These are phyloP conservation scores for Fusarium begoniae DNA, from an alignment of 2,329 filamentous ascomycete genomes.

Conservation along the genomic window DNA sequence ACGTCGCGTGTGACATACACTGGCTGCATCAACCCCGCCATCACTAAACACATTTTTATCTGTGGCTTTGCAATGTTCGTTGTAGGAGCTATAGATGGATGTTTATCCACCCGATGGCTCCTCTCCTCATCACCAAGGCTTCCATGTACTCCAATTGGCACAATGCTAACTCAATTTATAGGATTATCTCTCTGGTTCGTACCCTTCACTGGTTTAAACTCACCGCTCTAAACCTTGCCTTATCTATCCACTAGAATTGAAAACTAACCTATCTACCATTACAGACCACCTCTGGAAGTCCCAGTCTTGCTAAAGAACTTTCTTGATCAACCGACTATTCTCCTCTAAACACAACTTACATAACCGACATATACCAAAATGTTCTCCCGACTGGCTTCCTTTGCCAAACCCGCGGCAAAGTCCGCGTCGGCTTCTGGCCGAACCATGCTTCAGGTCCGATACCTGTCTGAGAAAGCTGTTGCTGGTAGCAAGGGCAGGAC, in stretches of 20 bases:
- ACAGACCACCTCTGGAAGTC: slow-evolving; percentile 57
- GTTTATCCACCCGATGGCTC: slow-evolving; percentile 1
- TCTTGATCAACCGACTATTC: slow-evolving; percentile 23
- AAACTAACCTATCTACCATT: slow-evolving; percentile 29
- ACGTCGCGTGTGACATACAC: slow-evolving; percentile 1
- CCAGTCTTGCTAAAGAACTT: slow-evolving; percentile 44
- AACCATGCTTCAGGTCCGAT: slow-evolving; percentile 52
- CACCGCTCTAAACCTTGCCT: slow-evolving; percentile 48
- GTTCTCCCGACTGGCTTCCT: slow-evolving; percentile 67
- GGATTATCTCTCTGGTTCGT: slow-evolving; percentile 81
- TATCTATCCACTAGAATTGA: too few species aligned
- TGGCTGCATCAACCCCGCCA: slow-evolving; percentile 31
- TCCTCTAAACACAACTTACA: slow-evolving; percentile 10
- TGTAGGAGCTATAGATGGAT: not conserved
- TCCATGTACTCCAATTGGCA: slow-evolving; percentile 30
- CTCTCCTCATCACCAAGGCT: not conserved
- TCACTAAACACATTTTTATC: slow-evolving; percentile 11
- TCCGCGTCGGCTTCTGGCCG: slow-evolving; percentile 53
- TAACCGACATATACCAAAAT: slow-evolving; percentile 51
- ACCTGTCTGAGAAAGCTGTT: slow-evolving; percentile 51
- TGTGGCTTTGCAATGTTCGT: slow-evolving; percentile 18
- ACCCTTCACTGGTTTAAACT: slow-evolving; percentile 47
- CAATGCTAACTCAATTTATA: slow-evolving; percentile 58
- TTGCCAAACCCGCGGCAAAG: slow-evolving; percentile 63
- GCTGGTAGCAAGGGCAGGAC: slow-evolving; percentile 76